Evolutionary conservation across 371 early-diverging fungal species (phyloP).

Genomic region (Mucor racemosus): DNA sequence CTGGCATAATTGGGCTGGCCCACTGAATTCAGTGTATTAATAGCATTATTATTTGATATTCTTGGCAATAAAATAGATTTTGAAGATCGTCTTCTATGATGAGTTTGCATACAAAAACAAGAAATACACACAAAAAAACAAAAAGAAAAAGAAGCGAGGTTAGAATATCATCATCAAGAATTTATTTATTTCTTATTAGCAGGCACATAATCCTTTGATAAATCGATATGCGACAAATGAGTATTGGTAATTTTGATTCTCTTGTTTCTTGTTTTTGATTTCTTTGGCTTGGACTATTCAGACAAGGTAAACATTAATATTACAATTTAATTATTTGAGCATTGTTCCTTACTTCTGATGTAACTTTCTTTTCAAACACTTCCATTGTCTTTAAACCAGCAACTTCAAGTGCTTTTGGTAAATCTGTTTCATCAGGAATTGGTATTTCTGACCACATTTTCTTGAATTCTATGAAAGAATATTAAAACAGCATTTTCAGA

Average conservation of each 20-base stretch:
- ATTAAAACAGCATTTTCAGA: background rate
- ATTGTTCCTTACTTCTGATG: conserved; percentile 45
- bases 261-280: conserved; percentile 71
- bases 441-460: conserved; percentile 74
- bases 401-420: conserved; percentile 68
- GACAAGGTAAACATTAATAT: background rate
- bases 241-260: conserved; percentile 87
- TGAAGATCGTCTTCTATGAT: conserved; percentile 28
- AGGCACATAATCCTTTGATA: conserved; percentile 78
- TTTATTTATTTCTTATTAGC: conserved; percentile 33
- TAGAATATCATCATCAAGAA: background rate
- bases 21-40: background rate
- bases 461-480: conserved; percentile 60
- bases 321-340: background rate
- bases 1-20: conserved; percentile 34
- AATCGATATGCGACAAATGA: conserved; percentile 82
- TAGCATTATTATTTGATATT: conserved; percentile 12
- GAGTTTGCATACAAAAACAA: conserved; percentile 22
- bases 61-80: conserved; percentile 24
- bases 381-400: conserved; percentile 83
- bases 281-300: conserved; percentile 57
- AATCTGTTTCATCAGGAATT: conserved; percentile 80
- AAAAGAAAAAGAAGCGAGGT: background rate
- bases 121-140: background rate
- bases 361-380: conserved; percentile 72